A percentile compares a stretch with the other conserved stretches of the same genome.
Evolutionary conservation across 2,329 filamentous ascomycete species (phyloP).

Genomic region (Hymenoscyphus infarciens): DNA sequence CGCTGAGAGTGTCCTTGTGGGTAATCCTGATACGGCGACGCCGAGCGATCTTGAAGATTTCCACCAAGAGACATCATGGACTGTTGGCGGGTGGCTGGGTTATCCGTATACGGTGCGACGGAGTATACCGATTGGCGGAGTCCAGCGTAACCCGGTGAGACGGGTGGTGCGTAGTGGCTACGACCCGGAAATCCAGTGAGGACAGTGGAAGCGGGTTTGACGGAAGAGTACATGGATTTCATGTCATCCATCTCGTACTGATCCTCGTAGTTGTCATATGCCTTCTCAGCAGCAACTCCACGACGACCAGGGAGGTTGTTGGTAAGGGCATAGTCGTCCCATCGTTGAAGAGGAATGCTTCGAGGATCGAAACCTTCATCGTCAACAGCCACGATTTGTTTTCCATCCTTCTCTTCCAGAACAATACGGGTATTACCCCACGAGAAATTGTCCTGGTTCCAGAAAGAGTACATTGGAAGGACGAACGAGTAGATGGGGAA

Average conservation of each 20-base stretch:
- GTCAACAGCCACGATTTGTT: constrained; percentile 83
- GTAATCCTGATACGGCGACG: constrained; percentile 57
- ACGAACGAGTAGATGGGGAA: constrained; percentile 92
- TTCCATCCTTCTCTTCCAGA: constrained; percentile 87
- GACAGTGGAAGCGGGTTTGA: constrained; percentile 80
- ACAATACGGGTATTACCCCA: constrained; percentile 99
- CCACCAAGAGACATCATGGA: constrained; percentile 64
- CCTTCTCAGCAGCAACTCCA: constrained; percentile 65
- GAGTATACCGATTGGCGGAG: constrained; percentile 39
- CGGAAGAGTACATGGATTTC: constrained; percentile 91
- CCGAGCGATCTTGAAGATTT: constrained; percentile 45
- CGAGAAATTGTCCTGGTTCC: constrained; percentile 98
- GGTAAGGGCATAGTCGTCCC: constrained; percentile 88
- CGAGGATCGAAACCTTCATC: constrained; percentile 85
- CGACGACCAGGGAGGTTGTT: constrained; percentile 92
- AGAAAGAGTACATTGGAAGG: constrained; percentile 95
- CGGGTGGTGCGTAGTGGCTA: constrained; percentile 71
- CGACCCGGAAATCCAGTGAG: constrained; percentile 76
- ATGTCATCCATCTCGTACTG: constrained; percentile 98
- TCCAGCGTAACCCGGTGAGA: constrained; percentile 68
- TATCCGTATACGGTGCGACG: constrained; percentile 46
- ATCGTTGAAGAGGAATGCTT: constrained; percentile 88
- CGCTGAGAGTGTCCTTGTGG: constrained; percentile 42
- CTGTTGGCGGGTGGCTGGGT: constrained; percentile 57
- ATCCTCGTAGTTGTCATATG: constrained; percentile 65